Evolutionary conservation across 1,284 basidiomycete genomes (phyloP).

Genomic region (Meripilus lineatus): DNA sequence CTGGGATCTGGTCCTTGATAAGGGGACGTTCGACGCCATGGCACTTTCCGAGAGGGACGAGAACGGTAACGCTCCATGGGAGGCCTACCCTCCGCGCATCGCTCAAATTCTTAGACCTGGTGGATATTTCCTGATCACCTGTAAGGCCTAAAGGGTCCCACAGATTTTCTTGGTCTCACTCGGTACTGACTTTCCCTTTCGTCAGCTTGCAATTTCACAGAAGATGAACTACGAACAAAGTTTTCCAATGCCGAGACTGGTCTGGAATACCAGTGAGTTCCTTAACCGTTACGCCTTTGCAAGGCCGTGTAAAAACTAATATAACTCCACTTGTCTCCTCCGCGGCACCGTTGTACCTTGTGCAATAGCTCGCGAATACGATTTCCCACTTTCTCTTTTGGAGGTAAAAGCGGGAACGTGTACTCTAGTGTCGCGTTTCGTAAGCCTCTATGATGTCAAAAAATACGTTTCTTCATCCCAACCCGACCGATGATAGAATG

Average conservation of each 20-base stretch:
- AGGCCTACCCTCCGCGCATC: constrained; percentile 61
- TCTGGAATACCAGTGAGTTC: constrained; percentile 58
- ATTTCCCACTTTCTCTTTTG: constrained; percentile 71
- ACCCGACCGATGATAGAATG: no score
- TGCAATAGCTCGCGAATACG: constrained; percentile 67
- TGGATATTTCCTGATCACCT: constrained; percentile 81
- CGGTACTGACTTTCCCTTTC: not conserved
- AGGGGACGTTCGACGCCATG: constrained; percentile 86
- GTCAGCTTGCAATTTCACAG: constrained; percentile 87
- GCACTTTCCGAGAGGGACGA: constrained; percentile 66
- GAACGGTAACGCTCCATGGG: constrained; percentile 48
- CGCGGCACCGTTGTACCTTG: no score
- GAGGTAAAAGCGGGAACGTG: constrained; percentile 69
- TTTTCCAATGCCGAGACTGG: constrained; percentile 51
- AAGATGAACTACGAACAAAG: constrained; percentile 63
- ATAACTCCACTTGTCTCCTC: not conserved
- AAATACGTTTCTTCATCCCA: no score
- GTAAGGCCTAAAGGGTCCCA: constrained; percentile 48
- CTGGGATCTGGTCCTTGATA: constrained; percentile 75
- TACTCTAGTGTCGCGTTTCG: constrained; percentile 73
- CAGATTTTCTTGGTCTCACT: not conserved
- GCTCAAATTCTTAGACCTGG: constrained; percentile 55
- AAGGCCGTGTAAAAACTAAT: not conserved
- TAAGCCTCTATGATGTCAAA: constrained; percentile 29
- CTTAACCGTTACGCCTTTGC: not conserved